Percentiles rank a stretch among this genome's conserved stretches.
These are phyloP conservation scores for Hansenula lynferdii DNA, from an alignment of 1,139 yeast genomes.

Conservation along the genomic window DNA sequence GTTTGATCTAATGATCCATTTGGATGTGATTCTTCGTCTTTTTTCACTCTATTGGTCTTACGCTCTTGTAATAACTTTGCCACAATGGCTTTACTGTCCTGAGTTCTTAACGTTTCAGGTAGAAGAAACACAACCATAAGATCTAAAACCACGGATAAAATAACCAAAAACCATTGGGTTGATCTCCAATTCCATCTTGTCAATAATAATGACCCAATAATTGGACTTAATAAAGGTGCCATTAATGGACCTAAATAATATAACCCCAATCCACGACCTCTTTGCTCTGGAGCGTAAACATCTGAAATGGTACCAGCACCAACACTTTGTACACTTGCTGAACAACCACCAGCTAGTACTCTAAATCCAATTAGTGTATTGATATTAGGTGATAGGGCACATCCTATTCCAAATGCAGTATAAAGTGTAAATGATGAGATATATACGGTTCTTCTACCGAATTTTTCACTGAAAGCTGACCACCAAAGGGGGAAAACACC, in stretches of 20 bases:
- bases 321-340: slow-evolving; percentile 83
- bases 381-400: slow-evolving; percentile 62
- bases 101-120: slow-evolving; percentile 72
- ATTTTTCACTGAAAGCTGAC: slow-evolving; percentile 72
- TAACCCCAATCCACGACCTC: slow-evolving; percentile 80
- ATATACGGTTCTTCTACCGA: slow-evolving; percentile 74
- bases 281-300: slow-evolving; percentile 56
- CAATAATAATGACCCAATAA: slow-evolving; percentile 74
- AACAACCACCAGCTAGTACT: slow-evolving; percentile 71
- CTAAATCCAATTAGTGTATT: slow-evolving; percentile 63
- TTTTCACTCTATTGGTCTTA: slow-evolving; percentile 12
- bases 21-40: slow-evolving; percentile 7
- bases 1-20: too few species aligned
- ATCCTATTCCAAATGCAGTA: slow-evolving; percentile 65
- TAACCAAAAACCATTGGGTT: slow-evolving; percentile 81
- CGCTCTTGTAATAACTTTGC: slow-evolving; percentile 37
- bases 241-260: slow-evolving; percentile 78
- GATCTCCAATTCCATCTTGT: slow-evolving; percentile 83
- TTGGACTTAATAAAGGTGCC: slow-evolving; percentile 80
- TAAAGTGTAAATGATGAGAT: slow-evolving; percentile 60
- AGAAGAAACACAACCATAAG: slow-evolving; percentile 47
- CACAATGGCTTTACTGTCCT: slow-evolving; percentile 46
- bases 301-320: slow-evolving; percentile 91
- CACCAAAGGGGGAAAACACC: slow-evolving; percentile 90
- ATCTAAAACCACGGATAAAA: slow-evolving; percentile 53